Conservation (phyloP, 202 grass and related monocot species). For the Carex sylvatica region DNA sequence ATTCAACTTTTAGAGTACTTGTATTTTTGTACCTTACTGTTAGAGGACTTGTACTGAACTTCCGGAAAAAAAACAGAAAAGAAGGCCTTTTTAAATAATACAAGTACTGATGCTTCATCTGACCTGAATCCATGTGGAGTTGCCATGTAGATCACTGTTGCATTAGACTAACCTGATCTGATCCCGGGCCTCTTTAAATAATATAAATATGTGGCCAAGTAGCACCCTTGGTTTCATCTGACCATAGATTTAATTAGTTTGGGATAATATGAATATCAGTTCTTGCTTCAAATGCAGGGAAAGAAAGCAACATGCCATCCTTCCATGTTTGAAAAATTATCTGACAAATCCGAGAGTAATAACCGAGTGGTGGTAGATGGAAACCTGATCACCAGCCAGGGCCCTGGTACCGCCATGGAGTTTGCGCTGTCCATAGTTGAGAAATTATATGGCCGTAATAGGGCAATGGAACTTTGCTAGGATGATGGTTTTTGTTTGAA, state of each 20-base stretch:
- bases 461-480: conserved; percentile 64
- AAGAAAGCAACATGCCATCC: conserved; percentile 91
- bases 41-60: neutral
- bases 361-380: conserved; percentile 81
- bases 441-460: conserved; percentile 67
- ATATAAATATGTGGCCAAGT: neutral
- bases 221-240: too few relatives aligned
- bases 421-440: conserved; percentile 75
- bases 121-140: neutral
- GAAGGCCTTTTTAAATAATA: too few relatives aligned
- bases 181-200: neutral
- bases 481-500: conserved; percentile 52
- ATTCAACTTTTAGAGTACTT: neutral
- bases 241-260: neutral
- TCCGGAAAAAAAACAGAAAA: neutral
- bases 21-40: neutral
- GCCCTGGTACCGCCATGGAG: conserved; percentile 80
- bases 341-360: conserved; percentile 65
- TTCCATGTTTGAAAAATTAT: conserved; percentile 67
- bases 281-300: conserved; percentile 41
- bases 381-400: conserved; percentile 91
- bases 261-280: neutral
- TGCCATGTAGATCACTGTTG: too few relatives aligned
- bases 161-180: neutral
- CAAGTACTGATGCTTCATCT: neutral